Conservation (phyloP, 2,329 filamentous ascomycete genomes). For the Karstenula rhodostoma region DNA sequence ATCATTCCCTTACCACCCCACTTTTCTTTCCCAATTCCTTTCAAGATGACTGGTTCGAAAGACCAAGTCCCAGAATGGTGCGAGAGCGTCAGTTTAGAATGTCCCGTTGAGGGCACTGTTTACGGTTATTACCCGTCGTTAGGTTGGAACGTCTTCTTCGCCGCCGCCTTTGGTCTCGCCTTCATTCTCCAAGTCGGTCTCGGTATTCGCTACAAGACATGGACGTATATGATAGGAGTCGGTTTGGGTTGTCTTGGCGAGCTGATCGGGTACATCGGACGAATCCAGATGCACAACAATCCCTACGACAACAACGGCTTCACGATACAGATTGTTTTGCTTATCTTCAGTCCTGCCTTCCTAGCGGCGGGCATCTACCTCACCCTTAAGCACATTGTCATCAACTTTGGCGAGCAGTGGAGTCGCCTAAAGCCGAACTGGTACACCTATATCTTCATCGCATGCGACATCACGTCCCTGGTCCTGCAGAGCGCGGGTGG, state of each 20-base stretch:
- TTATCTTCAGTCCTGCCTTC: constrained; percentile 68
- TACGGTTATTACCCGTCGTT: constrained; percentile 63
- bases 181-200: constrained; percentile 59
- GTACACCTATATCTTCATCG: constrained; percentile 67
- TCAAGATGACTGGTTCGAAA: constrained; percentile 11
- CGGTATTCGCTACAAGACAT: constrained; percentile 61
- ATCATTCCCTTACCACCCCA: neutral
- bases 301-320: constrained; percentile 61
- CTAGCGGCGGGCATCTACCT: constrained; percentile 63
- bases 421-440: constrained; percentile 38
- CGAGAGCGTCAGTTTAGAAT: constrained; percentile 33
- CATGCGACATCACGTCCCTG: constrained; percentile 64
- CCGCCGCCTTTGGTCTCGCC: constrained; percentile 58
- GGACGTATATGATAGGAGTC: constrained; percentile 61
- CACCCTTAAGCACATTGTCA: constrained; percentile 63
- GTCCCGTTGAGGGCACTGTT: constrained; percentile 57
- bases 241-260: constrained; percentile 59
- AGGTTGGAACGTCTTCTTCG: constrained; percentile 60
- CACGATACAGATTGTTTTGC: constrained; percentile 59
- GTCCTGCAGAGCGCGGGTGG: constrained; percentile 65
- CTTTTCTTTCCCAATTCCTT: neutral
- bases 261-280: constrained; percentile 63
- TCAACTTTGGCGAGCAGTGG: constrained; percentile 56
- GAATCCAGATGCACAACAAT: constrained; percentile 61
- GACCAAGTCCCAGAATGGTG: constrained; percentile 23